Conservation (phyloP, 352 stramenopile genomes). For the Phytophthora chlamydospora region DNA sequence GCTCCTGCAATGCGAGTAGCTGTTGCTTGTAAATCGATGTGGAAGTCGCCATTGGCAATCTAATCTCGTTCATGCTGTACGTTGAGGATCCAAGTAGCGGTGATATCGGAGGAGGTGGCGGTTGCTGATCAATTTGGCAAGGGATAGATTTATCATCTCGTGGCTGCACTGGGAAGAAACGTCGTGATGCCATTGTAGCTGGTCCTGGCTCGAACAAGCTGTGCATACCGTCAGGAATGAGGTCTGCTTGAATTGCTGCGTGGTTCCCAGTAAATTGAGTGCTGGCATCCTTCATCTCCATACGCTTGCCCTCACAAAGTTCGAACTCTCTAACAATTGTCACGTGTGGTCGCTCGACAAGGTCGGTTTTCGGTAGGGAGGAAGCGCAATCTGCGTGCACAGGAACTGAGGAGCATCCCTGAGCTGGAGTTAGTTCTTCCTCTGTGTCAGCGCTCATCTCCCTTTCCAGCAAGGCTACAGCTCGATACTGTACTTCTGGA, state of each 20-base stretch:
- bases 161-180: not conserved
- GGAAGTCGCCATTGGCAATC: conserved; percentile 35
- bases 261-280: conserved; percentile 84
- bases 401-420: no score
- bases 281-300: conserved; percentile 68
- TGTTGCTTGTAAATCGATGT: conserved; percentile 79
- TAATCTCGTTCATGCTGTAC: conserved; percentile 47
- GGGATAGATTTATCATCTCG: not conserved
- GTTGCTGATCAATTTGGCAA: conserved; percentile 1
- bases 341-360: conserved; percentile 25
- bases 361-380: no score
- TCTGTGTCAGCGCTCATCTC: no score
- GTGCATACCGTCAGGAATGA: conserved; percentile 65
- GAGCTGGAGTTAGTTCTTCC: not conserved
- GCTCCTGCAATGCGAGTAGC: conserved; percentile 57
- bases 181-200: not conserved
- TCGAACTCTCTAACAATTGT: conserved; percentile 66
- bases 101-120: conserved; percentile 7
- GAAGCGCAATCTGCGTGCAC: no score
- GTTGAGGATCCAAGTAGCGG: conserved; percentile 11
- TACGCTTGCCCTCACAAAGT: not conserved
- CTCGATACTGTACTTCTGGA: no score
- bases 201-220: conserved; percentile 22
- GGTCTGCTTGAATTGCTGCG: conserved; percentile 66
- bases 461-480: no score